Evolutionary conservation across 305 asterid species (phyloP).

Genomic region (Lippia alba): DNA sequence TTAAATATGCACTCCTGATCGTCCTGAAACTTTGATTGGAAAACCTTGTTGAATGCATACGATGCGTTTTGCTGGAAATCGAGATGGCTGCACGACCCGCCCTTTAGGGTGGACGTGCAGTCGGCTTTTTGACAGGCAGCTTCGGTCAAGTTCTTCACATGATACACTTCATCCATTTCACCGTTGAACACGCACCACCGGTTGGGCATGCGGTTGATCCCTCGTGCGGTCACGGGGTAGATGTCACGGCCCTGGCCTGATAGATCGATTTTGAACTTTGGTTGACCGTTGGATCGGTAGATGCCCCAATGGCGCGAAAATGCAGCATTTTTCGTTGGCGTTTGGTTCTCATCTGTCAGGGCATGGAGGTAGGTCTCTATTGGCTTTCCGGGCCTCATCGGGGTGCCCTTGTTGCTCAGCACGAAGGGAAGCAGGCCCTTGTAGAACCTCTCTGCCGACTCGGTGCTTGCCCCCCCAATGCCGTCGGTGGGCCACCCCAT

Average conservation of each 20-base stretch:
- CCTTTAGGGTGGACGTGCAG: slow-evolving; percentile 40
- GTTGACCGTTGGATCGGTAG: slow-evolving; percentile 51
- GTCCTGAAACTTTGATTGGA: slow-evolving; percentile 38
- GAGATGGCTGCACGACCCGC: slow-evolving; percentile 54
- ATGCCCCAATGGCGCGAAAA: slow-evolving; percentile 55
- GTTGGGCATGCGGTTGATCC: slow-evolving; percentile 52
- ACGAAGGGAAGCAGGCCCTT: slow-evolving; percentile 39
- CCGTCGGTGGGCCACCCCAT: slow-evolving; percentile 74
- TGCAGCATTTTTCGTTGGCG: no score
- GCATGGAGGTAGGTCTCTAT: slow-evolving; percentile 41
- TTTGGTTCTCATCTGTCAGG: slow-evolving; percentile 41
- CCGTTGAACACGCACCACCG: slow-evolving; percentile 57
- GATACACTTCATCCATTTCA: not conserved
- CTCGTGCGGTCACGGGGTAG: slow-evolving; percentile 42
- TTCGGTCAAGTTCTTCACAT: not conserved
- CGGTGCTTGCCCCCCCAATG: slow-evolving; percentile 26
- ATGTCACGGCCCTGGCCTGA: slow-evolving; percentile 46
- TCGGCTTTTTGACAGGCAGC: slow-evolving; percentile 37
- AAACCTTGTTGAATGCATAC: slow-evolving; percentile 51
- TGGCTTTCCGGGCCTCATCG: slow-evolving; percentile 44
- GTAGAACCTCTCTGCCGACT: slow-evolving; percentile 41
- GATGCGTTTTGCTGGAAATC: slow-evolving; percentile 33
- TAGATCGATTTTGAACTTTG: slow-evolving; percentile 60
- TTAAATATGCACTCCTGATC: slow-evolving; percentile 35
- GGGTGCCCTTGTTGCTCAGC: slow-evolving; percentile 53